Evolutionary conservation across 2,329 filamentous ascomycete genomes (phyloP).

Genomic region (Fusarium citri): DNA sequence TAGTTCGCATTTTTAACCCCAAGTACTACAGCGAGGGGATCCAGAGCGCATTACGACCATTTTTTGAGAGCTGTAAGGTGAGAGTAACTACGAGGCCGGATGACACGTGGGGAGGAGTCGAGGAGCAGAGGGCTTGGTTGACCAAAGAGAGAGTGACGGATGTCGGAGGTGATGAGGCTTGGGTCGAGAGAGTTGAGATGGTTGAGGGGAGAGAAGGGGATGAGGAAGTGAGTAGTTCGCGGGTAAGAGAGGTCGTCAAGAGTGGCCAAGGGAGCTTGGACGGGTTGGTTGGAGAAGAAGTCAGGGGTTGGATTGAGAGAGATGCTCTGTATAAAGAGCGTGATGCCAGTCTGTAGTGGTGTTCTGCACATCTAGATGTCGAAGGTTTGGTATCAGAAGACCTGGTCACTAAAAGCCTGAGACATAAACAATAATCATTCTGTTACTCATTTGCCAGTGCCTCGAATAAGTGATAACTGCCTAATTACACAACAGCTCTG

Average conservation of each 20-base stretch:
- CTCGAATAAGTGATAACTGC: no score
- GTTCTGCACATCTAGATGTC: background rate
- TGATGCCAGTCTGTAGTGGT: background rate
- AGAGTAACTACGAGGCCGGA: slow-evolving; percentile 73
- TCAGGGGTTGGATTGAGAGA: slow-evolving; percentile 68
- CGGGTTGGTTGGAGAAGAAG: slow-evolving; percentile 66
- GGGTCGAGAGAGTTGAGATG: slow-evolving; percentile 71
- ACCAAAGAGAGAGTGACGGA: slow-evolving; percentile 58
- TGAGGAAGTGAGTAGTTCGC: slow-evolving; percentile 68
- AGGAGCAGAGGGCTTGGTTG: slow-evolving; percentile 61
- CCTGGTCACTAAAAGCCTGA: no score
- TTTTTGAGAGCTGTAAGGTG: slow-evolving; percentile 71
- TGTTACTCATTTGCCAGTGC: no score
- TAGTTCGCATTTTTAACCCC: slow-evolving; percentile 76
- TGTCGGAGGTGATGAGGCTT: slow-evolving; percentile 67
- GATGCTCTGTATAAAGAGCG: slow-evolving; percentile 65
- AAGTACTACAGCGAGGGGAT: slow-evolving; percentile 73
- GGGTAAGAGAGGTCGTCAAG: slow-evolving; percentile 68
- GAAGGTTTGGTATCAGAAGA: background rate
- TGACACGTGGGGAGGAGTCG: slow-evolving; percentile 66
- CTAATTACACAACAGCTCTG: no score
- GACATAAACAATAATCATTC: no score
- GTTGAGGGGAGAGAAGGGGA: slow-evolving; percentile 61
- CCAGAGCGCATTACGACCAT: slow-evolving; percentile 67
- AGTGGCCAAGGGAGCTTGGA: slow-evolving; percentile 61